Conservation (phyloP, 2,329 filamentous ascomycete genomes). For the Cytospora piceicola region DNA sequence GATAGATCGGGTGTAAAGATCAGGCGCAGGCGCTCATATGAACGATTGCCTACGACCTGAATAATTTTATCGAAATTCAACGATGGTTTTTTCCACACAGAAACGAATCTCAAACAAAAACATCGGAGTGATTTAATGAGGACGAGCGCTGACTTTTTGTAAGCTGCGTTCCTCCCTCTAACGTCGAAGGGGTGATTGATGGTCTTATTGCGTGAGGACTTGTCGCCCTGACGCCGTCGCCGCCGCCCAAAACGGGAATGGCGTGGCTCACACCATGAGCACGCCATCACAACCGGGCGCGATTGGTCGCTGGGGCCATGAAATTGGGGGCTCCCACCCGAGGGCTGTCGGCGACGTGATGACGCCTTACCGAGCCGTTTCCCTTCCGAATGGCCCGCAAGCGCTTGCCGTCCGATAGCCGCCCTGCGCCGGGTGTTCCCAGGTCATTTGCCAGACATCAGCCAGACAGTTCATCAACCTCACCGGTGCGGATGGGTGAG, state of each 20-base stretch:
- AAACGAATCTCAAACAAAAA: neutral
- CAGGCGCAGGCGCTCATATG: neutral
- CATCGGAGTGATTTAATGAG: neutral
- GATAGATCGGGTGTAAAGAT: neutral
- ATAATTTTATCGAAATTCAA: neutral
- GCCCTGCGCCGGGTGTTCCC: neutral
- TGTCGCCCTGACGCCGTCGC: constrained; percentile 24
- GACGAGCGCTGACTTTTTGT: neutral
- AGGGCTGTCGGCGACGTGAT: constrained; percentile 24
- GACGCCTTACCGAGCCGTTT: constrained; percentile 28
- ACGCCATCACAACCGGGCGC: constrained; percentile 23
- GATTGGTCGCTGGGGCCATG: constrained; percentile 23
- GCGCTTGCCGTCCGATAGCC: constrained; percentile 28
- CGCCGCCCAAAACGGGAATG: constrained; percentile 21
- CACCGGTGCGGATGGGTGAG: neutral
- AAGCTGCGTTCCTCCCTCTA: neutral
- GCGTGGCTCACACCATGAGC: constrained; percentile 24
- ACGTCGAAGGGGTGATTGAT: constrained; percentile 31
- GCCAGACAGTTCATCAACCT: neutral
- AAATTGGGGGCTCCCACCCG: constrained; percentile 9
- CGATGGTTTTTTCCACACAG: neutral
- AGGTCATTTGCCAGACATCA: neutral
- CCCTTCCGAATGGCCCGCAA: constrained; percentile 14
- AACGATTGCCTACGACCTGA: neutral
- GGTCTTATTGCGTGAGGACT: constrained; percentile 33